Conservation (phyloP, 139 green algal species). For the Coccomyxa sp. region DNA sequence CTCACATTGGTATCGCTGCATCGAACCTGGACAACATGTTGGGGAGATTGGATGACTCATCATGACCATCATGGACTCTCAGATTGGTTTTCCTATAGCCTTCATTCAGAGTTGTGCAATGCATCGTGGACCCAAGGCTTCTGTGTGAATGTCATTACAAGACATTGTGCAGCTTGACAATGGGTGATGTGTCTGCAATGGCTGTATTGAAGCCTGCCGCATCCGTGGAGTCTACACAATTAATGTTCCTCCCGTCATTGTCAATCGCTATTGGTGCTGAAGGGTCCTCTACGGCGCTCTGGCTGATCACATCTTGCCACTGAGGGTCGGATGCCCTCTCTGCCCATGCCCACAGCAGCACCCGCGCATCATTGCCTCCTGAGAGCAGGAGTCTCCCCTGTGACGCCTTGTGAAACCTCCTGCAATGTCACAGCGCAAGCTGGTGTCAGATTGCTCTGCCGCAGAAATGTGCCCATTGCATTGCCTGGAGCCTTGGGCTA, state of each 20-base stretch:
- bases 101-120: too few species aligned
- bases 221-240: neutral
- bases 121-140: neutral
- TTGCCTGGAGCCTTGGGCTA: neutral
- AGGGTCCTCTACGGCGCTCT: neutral
- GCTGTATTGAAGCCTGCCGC: neutral
- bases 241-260: neutral
- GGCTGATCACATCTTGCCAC: neutral
- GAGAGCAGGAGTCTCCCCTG: constrained; percentile 21
- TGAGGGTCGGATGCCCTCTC: neutral
- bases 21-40: too few species aligned
- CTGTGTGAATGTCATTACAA: neutral
- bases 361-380: constrained; percentile 26
- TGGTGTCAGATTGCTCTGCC: neutral
- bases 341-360: constrained; percentile 34
- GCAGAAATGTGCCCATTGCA: neutral
- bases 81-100: too few species aligned
- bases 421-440: neutral
- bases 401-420: neutral
- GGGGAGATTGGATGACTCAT: too few species aligned
- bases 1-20: too few species aligned
- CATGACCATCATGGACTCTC: too few species aligned
- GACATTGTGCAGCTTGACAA: neutral
- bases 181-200: neutral
- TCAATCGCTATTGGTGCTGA: neutral